Conservation (phyloP, 2,329 filamentous ascomycete species). For the Raffaelea albimanens region DNA sequence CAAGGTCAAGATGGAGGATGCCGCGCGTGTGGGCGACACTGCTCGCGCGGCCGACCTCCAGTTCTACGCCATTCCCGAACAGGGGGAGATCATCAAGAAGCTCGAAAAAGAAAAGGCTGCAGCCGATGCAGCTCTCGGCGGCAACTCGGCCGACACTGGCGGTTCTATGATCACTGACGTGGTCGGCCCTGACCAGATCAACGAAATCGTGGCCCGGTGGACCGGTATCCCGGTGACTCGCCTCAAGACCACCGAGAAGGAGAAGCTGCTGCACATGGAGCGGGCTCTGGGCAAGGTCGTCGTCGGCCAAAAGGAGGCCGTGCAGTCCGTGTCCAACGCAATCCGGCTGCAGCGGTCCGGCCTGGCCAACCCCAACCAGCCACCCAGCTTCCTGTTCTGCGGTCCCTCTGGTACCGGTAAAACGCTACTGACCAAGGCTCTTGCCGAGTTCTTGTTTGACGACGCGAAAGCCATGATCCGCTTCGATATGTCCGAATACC, state of each 20-base stretch:
- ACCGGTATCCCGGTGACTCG: conserved; percentile 97
- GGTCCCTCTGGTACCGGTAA: conserved; percentile 98
- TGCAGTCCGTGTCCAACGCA: conserved; percentile 85
- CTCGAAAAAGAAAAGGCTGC: conserved; percentile 73
- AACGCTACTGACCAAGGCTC: conserved; percentile 89
- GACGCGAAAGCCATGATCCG: conserved; percentile 96
- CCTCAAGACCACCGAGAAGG: conserved; percentile 90
- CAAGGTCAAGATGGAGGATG: conserved; percentile 85
- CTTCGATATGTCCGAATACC: conserved; percentile 99
- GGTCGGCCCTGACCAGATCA: conserved; percentile 96
- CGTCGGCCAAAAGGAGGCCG: conserved; percentile 89
- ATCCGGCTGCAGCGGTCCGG: conserved; percentile 93
- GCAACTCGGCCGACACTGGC: conserved; percentile 44
- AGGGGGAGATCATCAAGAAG: conserved; percentile 67
- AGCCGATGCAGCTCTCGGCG: conserved; percentile 63
- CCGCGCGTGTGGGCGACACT: conserved; percentile 78
- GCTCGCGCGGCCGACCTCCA: conserved; percentile 85
- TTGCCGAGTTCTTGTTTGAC: conserved; percentile 97
- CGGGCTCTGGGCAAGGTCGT: conserved; percentile 73
- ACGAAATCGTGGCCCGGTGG: conserved; percentile 94
- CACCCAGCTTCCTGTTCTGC: conserved; percentile 97
- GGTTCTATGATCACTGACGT: conserved; percentile 81
- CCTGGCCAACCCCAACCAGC: conserved; percentile 90
- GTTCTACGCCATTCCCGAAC: conserved; percentile 95
- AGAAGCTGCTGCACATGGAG: conserved; percentile 98